phyloP scores from a whole-genome alignment of 108 stramenopile genomes.

The Pelagomonas calceolata region DNA sequence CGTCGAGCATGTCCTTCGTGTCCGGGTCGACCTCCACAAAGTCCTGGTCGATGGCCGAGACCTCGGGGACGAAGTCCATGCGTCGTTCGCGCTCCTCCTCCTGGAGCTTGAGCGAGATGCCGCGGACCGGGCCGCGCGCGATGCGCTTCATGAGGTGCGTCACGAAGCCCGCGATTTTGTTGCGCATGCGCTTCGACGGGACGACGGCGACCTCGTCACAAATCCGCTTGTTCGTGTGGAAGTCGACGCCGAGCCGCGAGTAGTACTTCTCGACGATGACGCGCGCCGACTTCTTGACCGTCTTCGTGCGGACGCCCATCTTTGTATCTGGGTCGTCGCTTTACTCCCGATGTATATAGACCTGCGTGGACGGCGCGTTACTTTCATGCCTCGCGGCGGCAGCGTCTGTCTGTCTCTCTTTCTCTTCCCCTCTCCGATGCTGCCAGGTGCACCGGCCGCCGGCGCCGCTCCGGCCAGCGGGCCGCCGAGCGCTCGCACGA shows the following conservation, averaged over 20 bases:
- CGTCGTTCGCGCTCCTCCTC: constrained; percentile 99
- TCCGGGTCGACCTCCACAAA: constrained; percentile 86
- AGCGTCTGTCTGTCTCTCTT: too few species aligned
- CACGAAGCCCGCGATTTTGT: constrained; percentile 98
- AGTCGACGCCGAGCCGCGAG: constrained; percentile 93
- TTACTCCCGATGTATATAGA: too few species aligned
- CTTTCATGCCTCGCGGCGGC: too few species aligned
- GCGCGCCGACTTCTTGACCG: constrained; percentile 98
- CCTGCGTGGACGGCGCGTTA: too few species aligned
- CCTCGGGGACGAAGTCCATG: constrained; percentile 99
- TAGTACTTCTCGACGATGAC: constrained; percentile 99
- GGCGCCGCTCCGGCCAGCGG: too few species aligned
- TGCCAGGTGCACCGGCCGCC: too few species aligned
- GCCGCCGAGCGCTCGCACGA: too few species aligned
- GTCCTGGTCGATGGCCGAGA: constrained; percentile 91
- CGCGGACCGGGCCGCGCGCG: constrained; percentile 94
- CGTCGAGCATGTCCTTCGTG: constrained; percentile 90
- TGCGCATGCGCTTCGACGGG: constrained; percentile 99
- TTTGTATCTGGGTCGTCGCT: too few species aligned
- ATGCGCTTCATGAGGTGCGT: constrained; percentile 99
- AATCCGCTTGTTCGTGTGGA: constrained; percentile 99
- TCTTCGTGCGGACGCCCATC: constrained; percentile 99
- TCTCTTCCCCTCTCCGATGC: too few species aligned
- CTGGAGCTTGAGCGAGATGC: constrained; percentile 98
- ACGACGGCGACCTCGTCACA: constrained; percentile 90